Evolutionary conservation across 2,329 filamentous ascomycete species (phyloP).

Genomic region (Mycosphaerella arachidis): DNA sequence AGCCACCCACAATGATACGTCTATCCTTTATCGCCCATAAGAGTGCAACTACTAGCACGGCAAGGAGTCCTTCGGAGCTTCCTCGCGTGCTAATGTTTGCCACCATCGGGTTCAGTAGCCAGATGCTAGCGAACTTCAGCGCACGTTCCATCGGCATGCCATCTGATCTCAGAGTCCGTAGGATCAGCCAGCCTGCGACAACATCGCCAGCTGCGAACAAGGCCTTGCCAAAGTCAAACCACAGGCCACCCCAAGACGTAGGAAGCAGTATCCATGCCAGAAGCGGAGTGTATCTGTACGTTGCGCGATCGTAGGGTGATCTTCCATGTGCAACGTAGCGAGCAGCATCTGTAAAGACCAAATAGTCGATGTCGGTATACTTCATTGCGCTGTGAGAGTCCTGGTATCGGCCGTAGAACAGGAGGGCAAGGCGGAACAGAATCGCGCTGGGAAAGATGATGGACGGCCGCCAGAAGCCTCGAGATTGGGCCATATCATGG

Average conservation of each 20-base stretch:
- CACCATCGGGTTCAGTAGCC: conserved; percentile 97
- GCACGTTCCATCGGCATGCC: conserved; percentile 49
- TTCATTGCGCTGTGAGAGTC: conserved; percentile 88
- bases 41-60: conserved; percentile 75
- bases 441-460: conserved; percentile 45
- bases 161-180: conserved; percentile 50
- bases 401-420: conserved; percentile 88
- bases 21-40: conserved; percentile 73
- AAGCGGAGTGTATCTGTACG: conserved; percentile 93
- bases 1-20: conserved; percentile 61
- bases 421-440: conserved; percentile 65
- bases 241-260: conserved; percentile 58
- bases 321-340: conserved; percentile 64
- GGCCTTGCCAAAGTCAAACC: conserved; percentile 82
- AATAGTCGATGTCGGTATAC: conserved; percentile 98
- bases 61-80: conserved; percentile 85
- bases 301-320: conserved; percentile 83
- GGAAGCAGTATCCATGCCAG: conserved; percentile 88
- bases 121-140: conserved; percentile 75
- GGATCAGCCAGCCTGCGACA: conserved; percentile 74
- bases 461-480: conserved; percentile 24
- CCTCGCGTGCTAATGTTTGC: conserved; percentile 93
- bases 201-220: conserved; percentile 82
- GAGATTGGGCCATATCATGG: background rate
- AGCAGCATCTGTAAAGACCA: conserved; percentile 94